Evolutionary conservation across 768 basidiomycete species (phyloP), one percentile per base, ranked within the genome.

Genomic region (Chlorophyllum brunneum): DNA sequence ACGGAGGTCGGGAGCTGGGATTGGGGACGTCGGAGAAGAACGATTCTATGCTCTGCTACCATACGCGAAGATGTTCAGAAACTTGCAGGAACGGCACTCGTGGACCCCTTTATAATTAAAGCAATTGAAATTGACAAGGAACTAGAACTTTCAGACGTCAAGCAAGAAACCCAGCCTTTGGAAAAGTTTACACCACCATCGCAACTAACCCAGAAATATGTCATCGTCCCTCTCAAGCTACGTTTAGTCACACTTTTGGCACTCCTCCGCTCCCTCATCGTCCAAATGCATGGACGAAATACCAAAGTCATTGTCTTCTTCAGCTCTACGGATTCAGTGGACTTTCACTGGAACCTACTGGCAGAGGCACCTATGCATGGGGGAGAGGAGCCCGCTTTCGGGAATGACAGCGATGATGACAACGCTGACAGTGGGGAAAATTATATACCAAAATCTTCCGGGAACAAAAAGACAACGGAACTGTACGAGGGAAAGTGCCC

Each of bases 281-380:
- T 85, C 4, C 80, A 85, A 66, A 73, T 79, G 20, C 75, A 73
- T 58, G 67, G 67, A 26, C 72, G 73, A 36, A 79, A 80, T 9
- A 76, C 76, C 36, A 92, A 90, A 67, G 81, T 97, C 50, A 92
- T 99, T 41, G 92, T 99, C 4, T 99, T 99, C 69, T 72, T 99
- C 55, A 95, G 90, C 59, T 98, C 93, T 61, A 98, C 94, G 4
- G 95, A 98, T 67, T 95, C 97, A 2, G 97, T 99, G 15, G 95
- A 99, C 66, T 98, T 92, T 62, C 93, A 95, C 63, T 98, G 92
- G 92, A 81, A 78, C 44, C 71, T 98, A 18, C 69, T 98, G 1
- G 87, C 85, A 0, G 80, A 83, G 4, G 73, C 90, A 16, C 61
- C 68, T 4, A 94, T 95, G 88, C 81, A 56, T 13, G 61, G 59